Conservation (phyloP, 2,329 filamentous ascomycete species). For the Orbilia quercus region DNA sequence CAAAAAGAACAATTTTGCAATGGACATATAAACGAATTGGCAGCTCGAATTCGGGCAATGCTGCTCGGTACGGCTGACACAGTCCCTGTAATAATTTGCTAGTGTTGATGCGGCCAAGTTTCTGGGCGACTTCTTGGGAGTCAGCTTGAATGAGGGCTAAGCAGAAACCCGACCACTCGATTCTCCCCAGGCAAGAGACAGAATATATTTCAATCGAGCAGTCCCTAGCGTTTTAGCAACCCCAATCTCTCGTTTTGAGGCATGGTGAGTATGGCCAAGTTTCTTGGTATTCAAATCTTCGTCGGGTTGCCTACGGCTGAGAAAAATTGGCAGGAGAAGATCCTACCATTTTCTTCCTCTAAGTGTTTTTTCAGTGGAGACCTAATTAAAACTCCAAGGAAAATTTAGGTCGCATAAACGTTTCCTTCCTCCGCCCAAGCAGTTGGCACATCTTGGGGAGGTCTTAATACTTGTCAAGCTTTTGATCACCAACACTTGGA, state of each 20-base stretch:
- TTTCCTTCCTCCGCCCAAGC: conserved; percentile 25
- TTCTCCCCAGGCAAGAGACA: conserved; percentile 1
- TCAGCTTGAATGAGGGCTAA: conserved; percentile 45
- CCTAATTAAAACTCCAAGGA: conserved; percentile 52
- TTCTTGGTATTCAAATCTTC: conserved; percentile 47
- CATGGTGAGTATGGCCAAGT: conserved; percentile 44
- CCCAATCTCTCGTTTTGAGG: conserved; percentile 41
- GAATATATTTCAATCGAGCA: conserved; percentile 24
- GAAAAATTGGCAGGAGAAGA: conserved; percentile 51
- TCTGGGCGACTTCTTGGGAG: conserved; percentile 47
- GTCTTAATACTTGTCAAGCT: conserved; percentile 50
- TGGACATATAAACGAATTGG: not conserved
- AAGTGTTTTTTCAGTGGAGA: conserved; percentile 3
- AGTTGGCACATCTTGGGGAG: conserved; percentile 34
- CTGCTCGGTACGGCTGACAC: conserved; percentile 45
- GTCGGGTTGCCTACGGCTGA: conserved; percentile 54
- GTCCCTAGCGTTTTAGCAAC: conserved; percentile 39
- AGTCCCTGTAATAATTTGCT: conserved; percentile 51
- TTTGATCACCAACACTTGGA: conserved; percentile 45
- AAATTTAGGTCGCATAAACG: conserved; percentile 38
- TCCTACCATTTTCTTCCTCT: conserved; percentile 14
- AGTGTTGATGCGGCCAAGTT: conserved; percentile 47
- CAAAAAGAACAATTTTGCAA: not conserved
- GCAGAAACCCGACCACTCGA: conserved; percentile 23
- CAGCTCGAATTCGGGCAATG: conserved; percentile 1